Base-by-base conservation (phyloP, 768 basidiomycete species). In the Rhodotorula paludigena region DNA sequence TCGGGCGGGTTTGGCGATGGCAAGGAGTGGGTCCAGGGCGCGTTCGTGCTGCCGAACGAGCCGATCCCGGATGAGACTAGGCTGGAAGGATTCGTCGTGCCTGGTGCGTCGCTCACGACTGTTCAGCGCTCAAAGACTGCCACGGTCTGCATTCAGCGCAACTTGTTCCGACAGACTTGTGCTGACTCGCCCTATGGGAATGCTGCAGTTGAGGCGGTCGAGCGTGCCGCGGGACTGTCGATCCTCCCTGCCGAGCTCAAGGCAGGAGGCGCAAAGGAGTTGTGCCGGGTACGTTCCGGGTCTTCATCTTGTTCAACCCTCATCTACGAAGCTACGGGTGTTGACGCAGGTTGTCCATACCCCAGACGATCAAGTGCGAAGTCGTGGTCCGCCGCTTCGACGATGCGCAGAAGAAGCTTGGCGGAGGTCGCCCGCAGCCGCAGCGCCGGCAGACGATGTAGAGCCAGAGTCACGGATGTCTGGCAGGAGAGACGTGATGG, bases 11-110 rank as follows among this genome's bases (percentile, higher is more conserved):
- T 60, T 11, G 30, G 25, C 18, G 66, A 60, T 18, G 49, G 54
- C 14, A 66, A 83, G 10, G 92, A 98, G 73, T 81, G 94, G 51
- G 85, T 89, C 0, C 85, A 89, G 5, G 96, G 93, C 20, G 96
- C 93, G 18, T 99, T 99, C 77, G 90, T 98, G 11, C 83, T 99
- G 20, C 96, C 96, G 0, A 99, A 99, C 78, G 86, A 89, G n/a
- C 81, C 84, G 60, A 98, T 99, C 67, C 85, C 89, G 0, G 92
- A 99, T 72, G 85, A 88, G 54, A 83, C 87, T 2, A 84, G 89
- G 44, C 78, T 99, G 57, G 84, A 88, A 76, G 83, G 82, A 69
- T 99, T 99, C 77, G 80, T 88, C 32, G 85, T 88, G 45, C 90
- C 92, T 58, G 84, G 92, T 92, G 78, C 58, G 84, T 75, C 14